Conservation (phyloP, 306 rosid species). For the Neltuma alba region DNA sequence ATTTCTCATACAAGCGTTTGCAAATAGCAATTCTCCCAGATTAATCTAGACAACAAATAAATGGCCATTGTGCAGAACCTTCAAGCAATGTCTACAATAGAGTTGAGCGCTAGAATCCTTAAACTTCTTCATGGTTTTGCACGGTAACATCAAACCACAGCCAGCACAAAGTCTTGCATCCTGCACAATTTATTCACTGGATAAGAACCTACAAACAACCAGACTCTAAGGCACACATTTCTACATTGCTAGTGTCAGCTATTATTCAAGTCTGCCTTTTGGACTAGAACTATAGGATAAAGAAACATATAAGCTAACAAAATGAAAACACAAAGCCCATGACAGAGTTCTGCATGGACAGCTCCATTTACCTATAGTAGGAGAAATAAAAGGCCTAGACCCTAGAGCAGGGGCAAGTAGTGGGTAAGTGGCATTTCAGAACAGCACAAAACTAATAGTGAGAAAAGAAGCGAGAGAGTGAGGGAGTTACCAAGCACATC, state of each 20-base stretch:
- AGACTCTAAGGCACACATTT: neutral
- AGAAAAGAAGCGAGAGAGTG: slow-evolving; percentile 9
- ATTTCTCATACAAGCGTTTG: neutral
- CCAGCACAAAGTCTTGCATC: slow-evolving; percentile 66
- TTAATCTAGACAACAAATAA: slow-evolving; percentile 7
- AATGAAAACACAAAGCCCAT: slow-evolving; percentile 40
- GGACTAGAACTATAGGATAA: neutral
- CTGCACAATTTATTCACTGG: slow-evolving; percentile 52
- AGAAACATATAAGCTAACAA: slow-evolving; percentile 28
- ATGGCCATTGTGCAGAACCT: slow-evolving; percentile 48
- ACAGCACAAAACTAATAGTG: neutral
- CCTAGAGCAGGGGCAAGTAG: neutral
- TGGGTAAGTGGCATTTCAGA: neutral
- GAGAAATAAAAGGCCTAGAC: neutral
- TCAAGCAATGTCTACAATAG: slow-evolving; percentile 76
- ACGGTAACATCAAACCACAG: slow-evolving; percentile 64
- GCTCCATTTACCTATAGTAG: neutral
- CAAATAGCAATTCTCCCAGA: neutral
- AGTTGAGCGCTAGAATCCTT: slow-evolving; percentile 58
- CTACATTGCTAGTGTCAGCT: neutral
- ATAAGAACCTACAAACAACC: neutral
- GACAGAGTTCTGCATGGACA: neutral
- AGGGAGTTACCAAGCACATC: neutral
- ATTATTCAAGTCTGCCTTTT: slow-evolving; percentile 35
- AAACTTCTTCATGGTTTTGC: slow-evolving; percentile 55